phyloP scores from a whole-genome alignment of 1,139 yeast genomes.

The Geotrichum histeridarum region DNA sequence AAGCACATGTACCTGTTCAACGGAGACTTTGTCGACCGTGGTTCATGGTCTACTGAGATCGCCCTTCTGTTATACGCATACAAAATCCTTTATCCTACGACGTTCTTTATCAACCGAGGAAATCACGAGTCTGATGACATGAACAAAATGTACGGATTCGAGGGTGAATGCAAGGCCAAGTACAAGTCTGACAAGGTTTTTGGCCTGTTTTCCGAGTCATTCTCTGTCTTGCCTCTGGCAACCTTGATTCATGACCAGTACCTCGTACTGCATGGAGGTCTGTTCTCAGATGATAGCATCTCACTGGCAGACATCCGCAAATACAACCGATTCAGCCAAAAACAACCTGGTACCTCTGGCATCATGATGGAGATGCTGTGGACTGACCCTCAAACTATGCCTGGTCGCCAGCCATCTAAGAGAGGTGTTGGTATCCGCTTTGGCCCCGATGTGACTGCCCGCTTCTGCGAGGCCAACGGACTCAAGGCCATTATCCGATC shows the following conservation, averaged over 20 bases:
- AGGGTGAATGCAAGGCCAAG: conserved; percentile 90
- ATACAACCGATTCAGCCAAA: conserved; percentile 57
- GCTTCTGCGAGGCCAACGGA: conserved; percentile 66
- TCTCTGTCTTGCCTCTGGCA: conserved; percentile 82
- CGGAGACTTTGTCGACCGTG: conserved; percentile 97
- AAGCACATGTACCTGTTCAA: conserved; percentile 77
- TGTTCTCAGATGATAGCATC: conserved; percentile 72
- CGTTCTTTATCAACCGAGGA: conserved; percentile 79
- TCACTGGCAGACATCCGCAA: conserved; percentile 69
- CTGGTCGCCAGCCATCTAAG: conserved; percentile 83
- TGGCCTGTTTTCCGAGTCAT: conserved; percentile 79
- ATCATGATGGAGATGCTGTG: conserved; percentile 93
- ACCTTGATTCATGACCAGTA: conserved; percentile 65
- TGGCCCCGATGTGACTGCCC: conserved; percentile 89
- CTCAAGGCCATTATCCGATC: conserved; percentile 81
- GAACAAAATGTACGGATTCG: conserved; percentile 95
- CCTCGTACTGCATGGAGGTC: conserved; percentile 92
- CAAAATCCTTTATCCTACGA: conserved; percentile 71
- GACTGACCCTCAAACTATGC: conserved; percentile 86
- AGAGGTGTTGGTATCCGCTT: conserved; percentile 95
- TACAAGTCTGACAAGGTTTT: conserved; percentile 72
- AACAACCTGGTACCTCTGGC: conserved; percentile 88
- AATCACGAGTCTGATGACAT: conserved; percentile 95
- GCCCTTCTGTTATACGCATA: conserved; percentile 75
- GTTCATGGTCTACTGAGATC: conserved; percentile 97